These are phyloP conservation scores for Quercus agrifolia DNA, from an alignment of 306 rosid species.

Conservation along the genomic window DNA sequence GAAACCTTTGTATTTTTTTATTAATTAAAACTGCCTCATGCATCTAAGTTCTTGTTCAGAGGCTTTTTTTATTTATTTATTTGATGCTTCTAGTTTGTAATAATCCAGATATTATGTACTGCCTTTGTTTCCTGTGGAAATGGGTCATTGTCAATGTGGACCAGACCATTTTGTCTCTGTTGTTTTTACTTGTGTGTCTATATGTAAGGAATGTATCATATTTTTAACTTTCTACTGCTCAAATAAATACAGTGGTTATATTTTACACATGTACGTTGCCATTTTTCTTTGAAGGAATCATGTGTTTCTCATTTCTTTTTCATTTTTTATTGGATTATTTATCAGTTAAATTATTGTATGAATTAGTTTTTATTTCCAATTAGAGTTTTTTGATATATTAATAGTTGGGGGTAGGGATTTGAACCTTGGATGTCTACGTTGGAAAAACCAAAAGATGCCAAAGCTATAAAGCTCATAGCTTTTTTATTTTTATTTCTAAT, in stretches of 20 bases:
- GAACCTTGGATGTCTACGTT: no score
- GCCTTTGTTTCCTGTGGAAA: no score
- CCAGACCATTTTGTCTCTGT: no score
- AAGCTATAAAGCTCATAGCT: no score
- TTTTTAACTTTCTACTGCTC: not conserved
- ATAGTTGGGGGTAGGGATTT: no score
- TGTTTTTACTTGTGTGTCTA: no score
- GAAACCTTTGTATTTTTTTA: not conserved
- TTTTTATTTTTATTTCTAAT: not conserved
- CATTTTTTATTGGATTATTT: not conserved
- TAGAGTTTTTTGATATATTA: no score
- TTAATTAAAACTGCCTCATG: not conserved
- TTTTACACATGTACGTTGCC: not conserved
- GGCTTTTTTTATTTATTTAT: not conserved
- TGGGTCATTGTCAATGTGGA: no score
- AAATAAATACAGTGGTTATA: not conserved
- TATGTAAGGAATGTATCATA: not conserved
- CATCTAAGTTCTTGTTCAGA: not conserved
- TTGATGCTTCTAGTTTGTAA: not conserved
- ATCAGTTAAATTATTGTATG: not conserved
- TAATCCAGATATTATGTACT: no score
- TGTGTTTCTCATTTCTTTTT: not conserved
- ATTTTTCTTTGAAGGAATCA: not conserved
- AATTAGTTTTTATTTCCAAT: not conserved
- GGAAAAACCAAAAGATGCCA: no score